These are phyloP conservation scores for Myriosclerotinia curreyana DNA, from an alignment of 2,329 filamentous ascomycete genomes.

Conservation along the genomic window DNA sequence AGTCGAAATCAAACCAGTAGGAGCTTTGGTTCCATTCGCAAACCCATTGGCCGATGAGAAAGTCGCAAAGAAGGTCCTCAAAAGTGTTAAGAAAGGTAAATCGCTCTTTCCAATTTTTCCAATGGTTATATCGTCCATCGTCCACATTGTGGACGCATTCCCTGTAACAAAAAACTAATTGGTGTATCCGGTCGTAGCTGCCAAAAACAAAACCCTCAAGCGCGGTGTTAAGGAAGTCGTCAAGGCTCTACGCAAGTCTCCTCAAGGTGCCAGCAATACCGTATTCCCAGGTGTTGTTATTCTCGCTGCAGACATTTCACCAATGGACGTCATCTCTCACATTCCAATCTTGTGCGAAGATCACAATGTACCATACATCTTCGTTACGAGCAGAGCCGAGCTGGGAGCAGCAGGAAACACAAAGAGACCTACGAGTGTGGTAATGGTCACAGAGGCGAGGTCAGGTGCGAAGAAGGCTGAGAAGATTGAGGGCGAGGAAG, in stretches of 20 bases:
- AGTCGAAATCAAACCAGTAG: constrained; percentile 46
- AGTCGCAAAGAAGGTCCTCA: constrained; percentile 63
- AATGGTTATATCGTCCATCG: neutral
- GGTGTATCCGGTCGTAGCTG: constrained; percentile 55
- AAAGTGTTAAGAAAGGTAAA: constrained; percentile 58
- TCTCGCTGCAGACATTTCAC: constrained; percentile 95
- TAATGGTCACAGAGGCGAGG: constrained; percentile 72
- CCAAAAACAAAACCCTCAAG: constrained; percentile 92
- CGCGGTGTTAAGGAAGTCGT: constrained; percentile 98
- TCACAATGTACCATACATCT: constrained; percentile 95
- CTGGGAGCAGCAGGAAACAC: constrained; percentile 90
- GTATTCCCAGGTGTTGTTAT: constrained; percentile 73
- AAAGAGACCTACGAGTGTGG: constrained; percentile 93
- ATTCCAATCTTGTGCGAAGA: constrained; percentile 98
- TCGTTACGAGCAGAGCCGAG: constrained; percentile 87
- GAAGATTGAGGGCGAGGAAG: constrained; percentile 51
- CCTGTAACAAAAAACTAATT: constrained; percentile 24
- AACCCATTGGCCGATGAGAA: constrained; percentile 79
- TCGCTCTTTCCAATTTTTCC: constrained; percentile 14
- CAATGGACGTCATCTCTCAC: constrained; percentile 98
- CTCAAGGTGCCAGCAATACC: constrained; percentile 62
- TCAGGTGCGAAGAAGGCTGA: constrained; percentile 41
- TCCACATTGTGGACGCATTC: constrained; percentile 3
- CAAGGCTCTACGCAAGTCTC: constrained; percentile 93
- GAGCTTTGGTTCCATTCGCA: constrained; percentile 78